Evolutionary conservation across 371 early-diverging fungal species (phyloP), one percentile per base, ranked within the genome.

Genomic region (Mucor saturninus): DNA sequence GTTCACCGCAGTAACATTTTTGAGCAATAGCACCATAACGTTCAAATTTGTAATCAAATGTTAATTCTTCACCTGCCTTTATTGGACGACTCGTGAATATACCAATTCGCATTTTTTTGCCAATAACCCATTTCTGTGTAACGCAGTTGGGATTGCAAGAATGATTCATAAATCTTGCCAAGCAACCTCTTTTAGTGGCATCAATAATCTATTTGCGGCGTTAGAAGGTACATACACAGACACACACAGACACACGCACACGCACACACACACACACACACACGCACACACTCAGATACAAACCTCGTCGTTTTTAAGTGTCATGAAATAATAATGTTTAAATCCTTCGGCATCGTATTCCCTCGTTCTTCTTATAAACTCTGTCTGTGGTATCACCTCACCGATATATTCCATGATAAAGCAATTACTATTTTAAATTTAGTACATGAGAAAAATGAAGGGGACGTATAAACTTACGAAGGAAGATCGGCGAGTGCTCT

Each of bases 391-490:
- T 28, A 99, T 86, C 2, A 98, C 93, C 71, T 99, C 99, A 31
- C 99, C 99, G 64, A 92, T 86, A 74, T 99, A 99, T 76, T 99
- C 98, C 84, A 95, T 92, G 51, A 99, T 89, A 75, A 98, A 97
- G n/a, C 77, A 66, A 62, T 82, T 82, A 5, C 82, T 79, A 64
- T 10, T 6, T 11, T n/a, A 48, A 31, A 37, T 35, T 45, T 28
- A 35, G 35, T 35, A 35, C 35, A 35, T 35, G 35, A 35, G 21
- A 21, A 21, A 35, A 35, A 8, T 35, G 35, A 8, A 8, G 35
- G 35, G 35, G 35, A 35, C 4, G 35, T 21, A 21, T 8, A 21
- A 11, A 69, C 81, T 65, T 83, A 92, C 93, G 74, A 68, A 61
- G 80, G 78, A 2, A 96, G 67, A 14, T 77, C 68, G 2, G 85